Evolutionary conservation across 345 rosid genomes (phyloP).

Genomic region (Hibiscus mutabilis): DNA sequence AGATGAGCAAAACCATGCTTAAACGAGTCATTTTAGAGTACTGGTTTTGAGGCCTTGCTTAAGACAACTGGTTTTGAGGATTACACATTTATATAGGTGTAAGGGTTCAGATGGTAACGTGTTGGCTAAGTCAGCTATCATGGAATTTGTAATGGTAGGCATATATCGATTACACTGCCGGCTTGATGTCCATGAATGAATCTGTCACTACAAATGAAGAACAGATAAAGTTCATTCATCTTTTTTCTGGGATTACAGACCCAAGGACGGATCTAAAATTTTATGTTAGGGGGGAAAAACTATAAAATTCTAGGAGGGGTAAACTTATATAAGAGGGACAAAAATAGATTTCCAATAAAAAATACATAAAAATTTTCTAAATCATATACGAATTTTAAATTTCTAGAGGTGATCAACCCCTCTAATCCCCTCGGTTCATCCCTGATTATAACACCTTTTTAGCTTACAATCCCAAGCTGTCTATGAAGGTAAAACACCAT

Average conservation of each 20-base stretch:
- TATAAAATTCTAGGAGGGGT: too few relatives aligned
- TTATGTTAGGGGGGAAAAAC: too few relatives aligned
- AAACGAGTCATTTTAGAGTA: conserved; percentile 11
- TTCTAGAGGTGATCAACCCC: too few relatives aligned
- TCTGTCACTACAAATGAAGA: background rate
- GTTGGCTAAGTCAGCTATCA: conserved; percentile 3
- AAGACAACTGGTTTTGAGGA: background rate
- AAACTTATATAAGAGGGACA: too few relatives aligned
- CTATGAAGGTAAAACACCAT: background rate
- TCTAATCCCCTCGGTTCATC: too few relatives aligned
- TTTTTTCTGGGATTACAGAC: background rate
- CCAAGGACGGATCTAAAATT: too few relatives aligned
- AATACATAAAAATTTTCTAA: too few relatives aligned
- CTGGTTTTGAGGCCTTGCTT: background rate
- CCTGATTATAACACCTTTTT: background rate
- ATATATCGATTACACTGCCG: background rate
- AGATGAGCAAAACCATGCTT: background rate
- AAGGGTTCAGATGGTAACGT: background rate
- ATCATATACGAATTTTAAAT: too few relatives aligned
- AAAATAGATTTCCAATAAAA: too few relatives aligned
- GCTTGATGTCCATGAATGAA: background rate
- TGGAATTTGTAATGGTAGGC: conserved; percentile 5
- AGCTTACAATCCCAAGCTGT: background rate
- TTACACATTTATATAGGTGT: background rate
- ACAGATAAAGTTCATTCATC: background rate